Base-by-base conservation (phyloP, 768 basidiomycete genomes). In the Amanita fuliginea region DNA sequence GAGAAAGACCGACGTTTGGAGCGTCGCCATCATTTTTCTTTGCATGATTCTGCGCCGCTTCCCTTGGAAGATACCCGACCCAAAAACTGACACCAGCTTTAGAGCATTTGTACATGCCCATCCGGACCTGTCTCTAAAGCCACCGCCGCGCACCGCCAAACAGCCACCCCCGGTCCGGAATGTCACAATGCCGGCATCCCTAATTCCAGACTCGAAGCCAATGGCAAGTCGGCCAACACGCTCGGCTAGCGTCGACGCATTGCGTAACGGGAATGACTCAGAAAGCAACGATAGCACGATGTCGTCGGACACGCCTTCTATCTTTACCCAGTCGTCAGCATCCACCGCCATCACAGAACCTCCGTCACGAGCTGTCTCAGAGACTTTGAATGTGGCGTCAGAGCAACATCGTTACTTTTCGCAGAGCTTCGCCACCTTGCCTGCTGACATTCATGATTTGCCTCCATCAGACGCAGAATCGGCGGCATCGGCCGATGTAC, bases 41-140 rank as follows among this genome's bases (percentile, higher is more conserved):
- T 99, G 96, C 72, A 99, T 99, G 96, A 73, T 96, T 55, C 78
- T 99, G 30, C 78, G 95, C 47, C 79, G 96, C 46, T 99, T 99
- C 73, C 96, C 96, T 4, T 99, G 96, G 96, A 98, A 92, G 66
- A 86, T 98, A 50, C 95, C 96, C 9, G 96, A 99, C 62, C 73
- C 82, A 59, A 95, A 95, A 76, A 81, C 81, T 14, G 96, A 98
- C 63, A 78, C 86, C 49, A 87, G 83, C 60, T 99, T 91, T 73
- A 79, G 83, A 52, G 82, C 91, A 6, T 99, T 96, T 60, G 84
- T 97, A 55, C 76, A 85, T 56, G 86, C 92, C 30, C 94, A 99
- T 64, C 93, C 94, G 21, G 93, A 96, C 63, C 72, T 96, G 21
- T 72, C 72, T 9, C 61, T 65, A 46, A 74, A 74, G 55, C 73